These are phyloP conservation scores for Coemansia sp. DNA, from an alignment of 192 early-diverging fungal species.

Conservation along the genomic window DNA sequence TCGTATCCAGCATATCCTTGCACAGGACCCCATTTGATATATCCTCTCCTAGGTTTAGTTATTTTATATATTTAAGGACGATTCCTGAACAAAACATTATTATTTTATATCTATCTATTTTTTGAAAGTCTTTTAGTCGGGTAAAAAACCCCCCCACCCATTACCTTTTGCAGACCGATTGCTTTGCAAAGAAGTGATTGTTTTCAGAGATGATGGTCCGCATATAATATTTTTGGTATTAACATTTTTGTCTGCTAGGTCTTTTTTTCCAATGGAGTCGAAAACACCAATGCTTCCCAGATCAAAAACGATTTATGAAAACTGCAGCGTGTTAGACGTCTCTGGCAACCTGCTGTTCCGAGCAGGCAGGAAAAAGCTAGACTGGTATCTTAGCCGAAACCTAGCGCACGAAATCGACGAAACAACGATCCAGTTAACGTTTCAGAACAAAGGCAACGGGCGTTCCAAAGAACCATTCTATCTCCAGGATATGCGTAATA, in stretches of 20 bases:
- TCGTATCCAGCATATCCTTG: slow-evolving; percentile 47
- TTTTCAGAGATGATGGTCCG: too few relatives aligned
- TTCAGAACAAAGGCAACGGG: slow-evolving; percentile 42
- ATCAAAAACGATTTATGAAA: slow-evolving; percentile 39
- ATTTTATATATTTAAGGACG: too few relatives aligned
- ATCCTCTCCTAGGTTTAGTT: too few relatives aligned
- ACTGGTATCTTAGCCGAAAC: slow-evolving; percentile 45
- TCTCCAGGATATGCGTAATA: slow-evolving; percentile 51
- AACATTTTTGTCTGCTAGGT: too few relatives aligned
- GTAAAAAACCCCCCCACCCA: too few relatives aligned
- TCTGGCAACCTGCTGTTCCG: slow-evolving; percentile 44
- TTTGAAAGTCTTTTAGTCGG: too few relatives aligned
- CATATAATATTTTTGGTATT: too few relatives aligned
- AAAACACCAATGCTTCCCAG: background rate
- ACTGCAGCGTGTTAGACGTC: slow-evolving; percentile 42
- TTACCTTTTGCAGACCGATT: too few relatives aligned
- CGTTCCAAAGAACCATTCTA: slow-evolving; percentile 45
- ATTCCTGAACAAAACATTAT: too few relatives aligned
- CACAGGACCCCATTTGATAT: slow-evolving; percentile 31
- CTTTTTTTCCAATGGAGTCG: background rate
- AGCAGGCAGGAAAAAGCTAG: slow-evolving; percentile 19
- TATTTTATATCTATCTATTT: too few relatives aligned
- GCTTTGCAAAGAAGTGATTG: too few relatives aligned
- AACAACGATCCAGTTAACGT: slow-evolving; percentile 49
- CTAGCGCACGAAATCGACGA: slow-evolving; percentile 35